Base-by-base conservation (phyloP, 2,329 filamentous ascomycete species). In the Pseudohalonectria lignicola region DNA sequence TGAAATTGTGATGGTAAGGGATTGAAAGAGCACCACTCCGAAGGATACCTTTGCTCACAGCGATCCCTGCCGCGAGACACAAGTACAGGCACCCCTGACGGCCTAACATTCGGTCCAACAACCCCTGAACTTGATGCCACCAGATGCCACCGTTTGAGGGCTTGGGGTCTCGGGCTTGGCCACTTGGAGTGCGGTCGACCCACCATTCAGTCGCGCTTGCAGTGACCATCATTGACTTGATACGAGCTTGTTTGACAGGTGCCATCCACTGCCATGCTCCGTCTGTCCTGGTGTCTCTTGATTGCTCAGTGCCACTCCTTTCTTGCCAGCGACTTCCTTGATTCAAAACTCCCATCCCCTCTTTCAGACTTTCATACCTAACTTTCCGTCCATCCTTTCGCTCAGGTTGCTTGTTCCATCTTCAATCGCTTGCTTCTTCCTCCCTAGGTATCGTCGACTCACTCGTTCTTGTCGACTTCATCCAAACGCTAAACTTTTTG, bases 301-400 rank as follows among this genome's bases (percentile, higher is more conserved):
- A 37, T 37, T 37, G 26, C 30, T 30, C 40, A 44, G 40, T 44
- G 33, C 37, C 38, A 39, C 31, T 21, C 18, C 25, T 34, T 21
- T 30, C 25, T 41, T 36, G n/a, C n/a, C n/a, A n/a, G n/a, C n/a
- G n/a, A n/a, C n/a, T 26, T 26, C 23, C 23, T 26, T 26, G 35
- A 37, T 37, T 37, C 35, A 37, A 37, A 43, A 44, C 42, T 44
- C 34, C 37, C 38, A 39, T 34, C 18, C 18, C 25, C 37, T 21
- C 33, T 21, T 41, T 36, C 23, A 8, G 34, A 28, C 39, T 42
- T 33, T 16, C 30, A 23, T 30, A 39, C 17, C 39, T 40, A 31
- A 18, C 36, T 31, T 21, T 31, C 31, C n/a, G 29, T 37, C 37
- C 21, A 20, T 33, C 39, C 20, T 35, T 30, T 28, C 21, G 15